Percentiles rank a stretch among this genome's conserved stretches.
These are phyloP conservation scores for Craterostigma plantagineum DNA, from an alignment of 257 asterid species.

Conservation along the genomic window DNA sequence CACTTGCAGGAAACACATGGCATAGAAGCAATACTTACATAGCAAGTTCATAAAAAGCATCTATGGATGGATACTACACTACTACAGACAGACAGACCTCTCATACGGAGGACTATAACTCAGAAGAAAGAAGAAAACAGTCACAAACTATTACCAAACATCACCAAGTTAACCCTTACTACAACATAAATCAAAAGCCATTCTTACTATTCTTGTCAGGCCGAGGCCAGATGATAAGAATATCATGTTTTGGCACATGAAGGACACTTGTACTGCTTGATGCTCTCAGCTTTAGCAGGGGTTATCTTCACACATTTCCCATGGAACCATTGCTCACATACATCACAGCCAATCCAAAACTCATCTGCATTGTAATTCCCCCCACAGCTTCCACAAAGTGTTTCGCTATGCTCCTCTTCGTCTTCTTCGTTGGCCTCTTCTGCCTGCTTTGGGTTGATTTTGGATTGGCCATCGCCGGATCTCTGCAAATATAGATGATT, in stretches of 20 bases:
- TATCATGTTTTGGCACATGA: not conserved
- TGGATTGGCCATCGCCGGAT: not conserved
- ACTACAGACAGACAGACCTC: no score
- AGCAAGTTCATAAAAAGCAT: no score
- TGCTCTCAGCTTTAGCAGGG: slow-evolving; percentile 3
- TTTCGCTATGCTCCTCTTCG: slow-evolving; percentile 1
- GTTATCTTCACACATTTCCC: slow-evolving; percentile 6
- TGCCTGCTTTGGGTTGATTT: slow-evolving; percentile 1
- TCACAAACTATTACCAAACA: no score
- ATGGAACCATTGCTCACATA: slow-evolving; percentile 5
- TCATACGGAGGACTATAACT: no score
- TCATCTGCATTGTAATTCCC: slow-evolving; percentile 5
- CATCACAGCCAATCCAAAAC: slow-evolving; percentile 4
- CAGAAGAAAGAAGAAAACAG: no score
- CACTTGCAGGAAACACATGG: no score
- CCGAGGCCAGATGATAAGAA: no score
- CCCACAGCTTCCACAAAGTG: slow-evolving; percentile 4
- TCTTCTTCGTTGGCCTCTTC: not conserved
- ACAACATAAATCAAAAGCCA: no score
- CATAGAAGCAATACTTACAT: no score
- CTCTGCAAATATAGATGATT: not conserved
- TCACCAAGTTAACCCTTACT: no score
- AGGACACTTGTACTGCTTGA: slow-evolving; percentile 7
- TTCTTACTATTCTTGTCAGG: no score
- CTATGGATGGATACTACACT: no score